These are phyloP conservation scores for Camellia lanceoleosa DNA, from an alignment of 148 eudicot genomes.

Conservation along the genomic window DNA sequence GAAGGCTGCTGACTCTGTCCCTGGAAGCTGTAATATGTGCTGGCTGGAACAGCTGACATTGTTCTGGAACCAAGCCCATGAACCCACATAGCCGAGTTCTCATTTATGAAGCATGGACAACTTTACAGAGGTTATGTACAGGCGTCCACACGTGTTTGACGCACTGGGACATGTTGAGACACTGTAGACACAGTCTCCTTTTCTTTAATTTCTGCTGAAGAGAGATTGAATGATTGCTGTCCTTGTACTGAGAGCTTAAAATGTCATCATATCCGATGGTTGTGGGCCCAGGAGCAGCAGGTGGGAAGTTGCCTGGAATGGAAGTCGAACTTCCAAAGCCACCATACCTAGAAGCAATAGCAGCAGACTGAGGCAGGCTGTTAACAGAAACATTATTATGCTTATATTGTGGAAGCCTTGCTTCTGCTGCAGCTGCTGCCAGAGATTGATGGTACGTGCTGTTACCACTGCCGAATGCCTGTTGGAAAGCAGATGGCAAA, in stretches of 20 bases:
- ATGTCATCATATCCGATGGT: conserved; percentile 67
- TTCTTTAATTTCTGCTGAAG: conserved; percentile 52
- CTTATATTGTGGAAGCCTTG: conserved; percentile 75
- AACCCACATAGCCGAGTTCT: conserved; percentile 47
- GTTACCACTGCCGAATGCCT: conserved; percentile 66
- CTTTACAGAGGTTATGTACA: too few relatives aligned
- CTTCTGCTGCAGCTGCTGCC: conserved; percentile 47
- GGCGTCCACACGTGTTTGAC: too few relatives aligned
- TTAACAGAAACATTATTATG: conserved; percentile 62
- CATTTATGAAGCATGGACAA: conserved; percentile 9
- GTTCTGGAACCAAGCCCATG: conserved; percentile 80
- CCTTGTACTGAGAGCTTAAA: conserved; percentile 77
- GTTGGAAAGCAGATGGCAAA: conserved; percentile 82
- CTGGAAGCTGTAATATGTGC: conserved; percentile 73
- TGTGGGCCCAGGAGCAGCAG: conserved; percentile 68
- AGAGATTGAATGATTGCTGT: conserved; percentile 63
- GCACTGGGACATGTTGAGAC: too few relatives aligned
- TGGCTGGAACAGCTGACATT: conserved; percentile 72
- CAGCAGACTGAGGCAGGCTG: conserved; percentile 81
- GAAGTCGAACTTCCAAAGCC: conserved; percentile 64
- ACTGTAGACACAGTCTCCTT: too few relatives aligned
- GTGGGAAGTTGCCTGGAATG: conserved; percentile 65
- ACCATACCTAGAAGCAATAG: conserved; percentile 78
- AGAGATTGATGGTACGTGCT: conserved; percentile 44
- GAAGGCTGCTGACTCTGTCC: conserved; percentile 54